Base-by-base conservation (phyloP, 2,329 filamentous ascomycete species). In the Ramularia endophylla region DNA sequence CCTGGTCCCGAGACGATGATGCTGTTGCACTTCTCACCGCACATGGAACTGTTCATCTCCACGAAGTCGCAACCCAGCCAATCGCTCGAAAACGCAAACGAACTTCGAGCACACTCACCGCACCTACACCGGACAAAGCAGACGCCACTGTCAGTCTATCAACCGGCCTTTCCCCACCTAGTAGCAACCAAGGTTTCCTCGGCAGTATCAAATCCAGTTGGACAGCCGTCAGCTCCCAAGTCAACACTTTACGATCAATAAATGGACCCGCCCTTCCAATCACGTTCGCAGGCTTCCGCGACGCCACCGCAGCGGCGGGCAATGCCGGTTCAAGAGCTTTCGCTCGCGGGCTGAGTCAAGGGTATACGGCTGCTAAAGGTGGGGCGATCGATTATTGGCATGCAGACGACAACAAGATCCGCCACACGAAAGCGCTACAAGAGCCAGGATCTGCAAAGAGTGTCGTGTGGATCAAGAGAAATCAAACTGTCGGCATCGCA, bases 31-130 rank as follows among this genome's bases (percentile, higher is more conserved):
- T 98, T 67, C 80, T 95, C 18, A 97, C 92, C 1, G 87, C 94
- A 57, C 85, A 89, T 53, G 88, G 90, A n/a, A 98, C 92, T 7
- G 81, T 95, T 8, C 92, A 98, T 65, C 77, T 97, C 31, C 82
- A 95, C 50, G 86, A 95, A 52, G 78, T 97, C 64, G 87, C 88
- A 7, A 34, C 39, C 11, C 31, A 41, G 19, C 44, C 27, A 5
- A 29, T 52, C 9, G 74, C 79, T 6, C 45, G 48, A 9, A 60
- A 56, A 40, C 47, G 56, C 3, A 60, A 58, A 29, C 52, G 56
- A 9, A 40, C 46, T 16, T 45, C 38, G 39, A 17, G 16, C 8
- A 50, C 50, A 1, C 18, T 43, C n/a, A 44, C 43, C 8, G 46
- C 42, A 18, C 39, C 48, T 12, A 38, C 43, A 9, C 32, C 41